Conservation (phyloP, 768 basidiomycete genomes). For the Russula olivacea region DNA sequence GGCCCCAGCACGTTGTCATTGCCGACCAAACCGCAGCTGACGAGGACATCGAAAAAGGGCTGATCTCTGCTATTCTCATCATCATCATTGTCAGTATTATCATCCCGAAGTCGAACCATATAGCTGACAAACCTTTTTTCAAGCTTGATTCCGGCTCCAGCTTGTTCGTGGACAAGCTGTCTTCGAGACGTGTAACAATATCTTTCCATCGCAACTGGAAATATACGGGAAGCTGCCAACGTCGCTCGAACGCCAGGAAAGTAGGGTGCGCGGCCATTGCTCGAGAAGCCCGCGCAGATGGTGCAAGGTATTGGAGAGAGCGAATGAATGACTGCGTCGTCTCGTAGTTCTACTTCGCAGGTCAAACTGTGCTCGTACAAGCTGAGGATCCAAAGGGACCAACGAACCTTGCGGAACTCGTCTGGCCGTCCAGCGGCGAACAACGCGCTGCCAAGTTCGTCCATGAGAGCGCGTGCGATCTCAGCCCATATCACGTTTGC, state of each 20-base stretch:
- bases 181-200: slow-evolving; percentile 73
- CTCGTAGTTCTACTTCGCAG: slow-evolving; percentile 62
- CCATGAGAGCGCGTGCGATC: slow-evolving; percentile 70
- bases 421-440: slow-evolving; percentile 92
- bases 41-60: slow-evolving; percentile 54
- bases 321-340: slow-evolving; percentile 77
- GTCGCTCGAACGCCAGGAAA: slow-evolving; percentile 65
- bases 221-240: slow-evolving; percentile 96
- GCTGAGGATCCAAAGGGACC: neutral
- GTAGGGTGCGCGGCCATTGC: slow-evolving; percentile 67
- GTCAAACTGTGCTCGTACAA: neutral
- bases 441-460: slow-evolving; percentile 73
- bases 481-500: slow-evolving; percentile 88
- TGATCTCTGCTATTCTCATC: slow-evolving; percentile 24
- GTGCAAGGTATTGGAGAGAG: slow-evolving; percentile 76
- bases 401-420: slow-evolving; percentile 76
- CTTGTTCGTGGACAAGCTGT: slow-evolving; percentile 42
- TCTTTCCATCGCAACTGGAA: slow-evolving; percentile 98
- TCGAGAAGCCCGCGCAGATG: slow-evolving; percentile 63
- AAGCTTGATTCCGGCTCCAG: slow-evolving; percentile 37
- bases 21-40: slow-evolving; percentile 66
- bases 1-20: slow-evolving; percentile 77
- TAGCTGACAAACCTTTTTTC: slow-evolving; percentile 35
- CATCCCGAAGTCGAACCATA: neutral
- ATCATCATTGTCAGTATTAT: neutral